Percentiles rank a stretch among this genome's conserved stretches.
These are phyloP conservation scores for Urtica urens DNA, from an alignment of 306 rosid genomes.

Conservation along the genomic window DNA sequence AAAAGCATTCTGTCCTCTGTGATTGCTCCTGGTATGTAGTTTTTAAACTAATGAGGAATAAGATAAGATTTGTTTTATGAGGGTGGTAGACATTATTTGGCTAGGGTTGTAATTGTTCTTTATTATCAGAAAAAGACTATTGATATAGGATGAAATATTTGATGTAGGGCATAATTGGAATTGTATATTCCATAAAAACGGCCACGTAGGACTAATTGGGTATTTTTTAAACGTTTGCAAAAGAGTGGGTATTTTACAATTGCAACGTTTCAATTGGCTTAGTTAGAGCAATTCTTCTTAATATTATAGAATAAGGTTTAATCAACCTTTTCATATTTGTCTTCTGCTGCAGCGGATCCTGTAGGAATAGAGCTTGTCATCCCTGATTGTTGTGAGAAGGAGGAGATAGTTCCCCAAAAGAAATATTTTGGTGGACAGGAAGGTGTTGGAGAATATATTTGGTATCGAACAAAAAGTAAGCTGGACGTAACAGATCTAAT, in stretches of 20 bases:
- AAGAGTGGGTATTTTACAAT: no score
- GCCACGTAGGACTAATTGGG: no score
- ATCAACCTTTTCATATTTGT: background rate
- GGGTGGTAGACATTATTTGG: no score
- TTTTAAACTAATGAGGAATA: slow-evolving; percentile 2
- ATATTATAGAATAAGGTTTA: no score
- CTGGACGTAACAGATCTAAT: slow-evolving; percentile 52
- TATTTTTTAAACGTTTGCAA: no score
- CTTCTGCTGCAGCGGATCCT: slow-evolving; percentile 55
- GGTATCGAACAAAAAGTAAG: slow-evolving; percentile 59
- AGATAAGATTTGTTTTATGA: no score
- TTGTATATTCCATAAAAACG: no score
- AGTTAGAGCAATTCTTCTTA: no score
- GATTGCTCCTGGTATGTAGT: slow-evolving; percentile 58
- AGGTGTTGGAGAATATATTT: slow-evolving; percentile 71
- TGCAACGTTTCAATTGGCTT: no score
- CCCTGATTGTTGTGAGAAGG: slow-evolving; percentile 59
- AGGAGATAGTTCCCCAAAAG: slow-evolving; percentile 39
- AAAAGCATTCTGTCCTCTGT: slow-evolving; percentile 41
- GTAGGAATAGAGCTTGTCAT: slow-evolving; percentile 61
- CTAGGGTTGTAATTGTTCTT: no score
- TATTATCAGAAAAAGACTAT: no score
- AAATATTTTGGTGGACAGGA: slow-evolving; percentile 87
- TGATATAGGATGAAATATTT: no score
- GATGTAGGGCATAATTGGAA: background rate